Base-by-base conservation (phyloP, 139 green algal species). In the Desmodesmus armatus region DNA sequence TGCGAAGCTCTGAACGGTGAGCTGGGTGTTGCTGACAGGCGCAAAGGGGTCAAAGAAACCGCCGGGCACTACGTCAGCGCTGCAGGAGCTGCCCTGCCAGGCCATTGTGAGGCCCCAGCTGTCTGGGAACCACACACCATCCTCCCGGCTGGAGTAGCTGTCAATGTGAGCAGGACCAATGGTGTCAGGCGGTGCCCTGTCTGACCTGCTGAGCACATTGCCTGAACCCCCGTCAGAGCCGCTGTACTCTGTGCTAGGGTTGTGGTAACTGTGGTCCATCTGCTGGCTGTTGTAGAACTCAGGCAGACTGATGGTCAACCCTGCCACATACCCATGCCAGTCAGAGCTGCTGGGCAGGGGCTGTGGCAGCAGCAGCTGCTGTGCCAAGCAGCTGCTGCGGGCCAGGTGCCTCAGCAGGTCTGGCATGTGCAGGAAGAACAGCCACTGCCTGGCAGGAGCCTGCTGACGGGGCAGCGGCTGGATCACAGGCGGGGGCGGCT, bases 391-490 rank as follows among this genome's bases (percentile, higher is more conserved):
- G 51, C 49, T 83, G n/a, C 55, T 25, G 2, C 87, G 71, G 15
- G 84, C 86, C 60, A 94, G 87, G 33, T 79, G 44, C 13, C 87
- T 78, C 49, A 94, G 67, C 47, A 88, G 37, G 0, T 82, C 58
- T 21, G 87, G 88, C 88, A 90, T 94, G 79, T 91, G 70, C 58
- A 92, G 71, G 78, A 91, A 91, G 78, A 92, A 92, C 7, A 94
- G 78, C 90, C 88, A 91, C 35, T 29, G 17, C 3, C 53, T 60
- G 0, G 88, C 88, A 2, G 17, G 19, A 19, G 6, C 2, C 27
- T 40, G 7, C 7, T 41, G 33, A 1, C 73, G 35, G 0, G 90
- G 90, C 41, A 93, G 77, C 2, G 88, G 90, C 58, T 93, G 90
- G 27, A 92, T 78, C 29, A 92, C 87, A 0, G 85, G 53, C 0